Evolutionary conservation across 2,329 filamentous ascomycete species (phyloP).

Genomic region (Penicillium rolfsii): DNA sequence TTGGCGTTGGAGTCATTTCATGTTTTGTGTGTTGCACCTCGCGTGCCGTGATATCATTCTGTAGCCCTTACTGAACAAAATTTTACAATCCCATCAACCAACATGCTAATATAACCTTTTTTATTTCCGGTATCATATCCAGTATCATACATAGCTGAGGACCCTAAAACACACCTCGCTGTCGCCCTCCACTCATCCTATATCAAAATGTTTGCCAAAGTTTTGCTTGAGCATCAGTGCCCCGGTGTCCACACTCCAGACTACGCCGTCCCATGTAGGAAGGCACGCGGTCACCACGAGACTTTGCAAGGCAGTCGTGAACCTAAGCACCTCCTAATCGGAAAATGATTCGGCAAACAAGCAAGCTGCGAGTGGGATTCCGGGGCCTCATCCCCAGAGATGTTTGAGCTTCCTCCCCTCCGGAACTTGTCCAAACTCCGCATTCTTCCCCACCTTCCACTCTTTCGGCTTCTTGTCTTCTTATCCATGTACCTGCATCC

Average conservation of each 20-base stretch:
- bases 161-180: background rate
- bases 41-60: background rate
- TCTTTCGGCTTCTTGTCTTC: background rate
- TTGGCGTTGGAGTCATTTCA: slow-evolving; percentile 15
- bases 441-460: background rate
- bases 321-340: background rate
- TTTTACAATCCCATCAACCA: background rate
- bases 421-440: background rate
- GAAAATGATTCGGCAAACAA: background rate
- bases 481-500: background rate
- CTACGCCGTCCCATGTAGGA: background rate
- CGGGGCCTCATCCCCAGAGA: background rate
- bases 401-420: background rate
- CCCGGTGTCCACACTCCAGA: background rate
- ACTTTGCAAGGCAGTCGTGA: background rate
- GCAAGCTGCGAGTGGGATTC: background rate
- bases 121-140: background rate
- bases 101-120: background rate
- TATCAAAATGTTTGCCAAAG: background rate
- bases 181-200: background rate
- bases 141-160: background rate
- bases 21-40: background rate
- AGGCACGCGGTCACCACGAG: background rate
- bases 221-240: background rate
- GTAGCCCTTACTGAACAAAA: background rate